Evolutionary conservation across 495 filamentous ascomycete genomes (phyloP), one percentile per base, ranked within the genome.

Genomic region (Tuber indicum): DNA sequence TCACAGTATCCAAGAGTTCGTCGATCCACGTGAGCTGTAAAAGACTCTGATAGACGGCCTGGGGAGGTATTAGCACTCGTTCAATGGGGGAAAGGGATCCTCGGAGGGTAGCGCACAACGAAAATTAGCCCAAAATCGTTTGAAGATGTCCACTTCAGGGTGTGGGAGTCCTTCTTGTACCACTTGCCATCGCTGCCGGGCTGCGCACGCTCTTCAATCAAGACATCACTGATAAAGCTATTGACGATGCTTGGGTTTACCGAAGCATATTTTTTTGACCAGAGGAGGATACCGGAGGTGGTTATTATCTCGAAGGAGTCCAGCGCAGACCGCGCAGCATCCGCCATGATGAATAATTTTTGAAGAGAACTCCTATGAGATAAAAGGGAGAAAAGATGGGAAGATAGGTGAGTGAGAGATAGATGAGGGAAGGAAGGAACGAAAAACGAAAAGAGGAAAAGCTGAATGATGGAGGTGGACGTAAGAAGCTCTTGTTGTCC

Each of bases 31-130:
- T 93, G 23, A 99, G 90, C 83, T 97, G 95, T 14, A 99, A 86
- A 12, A 99, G 89, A 42, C 94, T 97, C 84, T 96, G 92, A 85
- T 99, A 99, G 76, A 99, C 96, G 74, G 95, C 96, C 95, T 99
- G 81, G 14, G 74, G 78, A 75, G 45, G 46, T 66, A 41, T 84
- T 72, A 84, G 79, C 41, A 81, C 52, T 46, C 16, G 36, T 39
- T 32, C 39, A 12, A 42, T 19, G 73, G 32, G 26, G 39, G n/a
- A 9, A 74, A 70, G 73, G 41, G 16, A n/a, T 78, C 66, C 42
- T 32, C 32, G 79, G 72, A 44, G 69, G 79, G 73, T 52, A 74
- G 85, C 92, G 74, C 86, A 99, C 96, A 84, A 99, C 94, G 84
- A 98, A 99, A 74, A 99, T 98, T 72, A 99, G 84, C 58, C 93